Evolutionary conservation across 2,329 filamentous ascomycete species (phyloP).

Genomic region (Cryphonectria parasitica): DNA sequence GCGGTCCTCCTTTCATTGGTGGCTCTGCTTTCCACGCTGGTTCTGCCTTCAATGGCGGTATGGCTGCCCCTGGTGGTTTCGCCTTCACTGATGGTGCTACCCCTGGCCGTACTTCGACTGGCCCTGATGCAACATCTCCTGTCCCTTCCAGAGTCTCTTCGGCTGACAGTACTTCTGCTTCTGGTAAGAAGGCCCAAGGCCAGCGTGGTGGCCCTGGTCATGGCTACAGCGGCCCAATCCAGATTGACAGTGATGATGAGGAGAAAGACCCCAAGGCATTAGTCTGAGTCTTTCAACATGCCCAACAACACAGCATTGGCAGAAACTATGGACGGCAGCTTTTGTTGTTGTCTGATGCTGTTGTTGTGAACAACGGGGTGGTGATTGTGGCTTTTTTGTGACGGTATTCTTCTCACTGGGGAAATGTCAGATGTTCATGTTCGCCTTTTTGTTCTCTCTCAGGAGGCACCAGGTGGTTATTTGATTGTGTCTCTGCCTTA

Average conservation of each 20-base stretch:
- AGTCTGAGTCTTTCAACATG: background rate
- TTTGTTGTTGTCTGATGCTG: background rate
- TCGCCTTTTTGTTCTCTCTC: background rate
- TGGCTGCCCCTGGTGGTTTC: too few species aligned
- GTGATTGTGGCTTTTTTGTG: background rate
- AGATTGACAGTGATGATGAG: background rate
- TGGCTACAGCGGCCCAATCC: background rate
- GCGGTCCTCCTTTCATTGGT: too few species aligned
- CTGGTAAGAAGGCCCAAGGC: too few species aligned
- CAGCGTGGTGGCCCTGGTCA: too few species aligned
- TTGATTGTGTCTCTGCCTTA: background rate
- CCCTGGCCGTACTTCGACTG: too few species aligned
- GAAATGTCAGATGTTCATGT: slow-evolving; percentile 5
- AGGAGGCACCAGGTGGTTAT: background rate
- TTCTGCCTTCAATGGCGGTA: too few species aligned
- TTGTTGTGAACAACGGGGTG: background rate
- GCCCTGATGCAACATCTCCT: too few species aligned
- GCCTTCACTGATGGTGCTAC: too few species aligned
- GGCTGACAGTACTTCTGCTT: too few species aligned
- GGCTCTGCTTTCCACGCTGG: too few species aligned
- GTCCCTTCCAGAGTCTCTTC: too few species aligned
- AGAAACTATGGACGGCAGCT: background rate
- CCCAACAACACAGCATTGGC: background rate
- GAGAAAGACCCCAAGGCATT: background rate
- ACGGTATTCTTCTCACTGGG: background rate